These are phyloP conservation scores for Thalassiosira exigua DNA, from an alignment of 352 stramenopile genomes.

Conservation along the genomic window DNA sequence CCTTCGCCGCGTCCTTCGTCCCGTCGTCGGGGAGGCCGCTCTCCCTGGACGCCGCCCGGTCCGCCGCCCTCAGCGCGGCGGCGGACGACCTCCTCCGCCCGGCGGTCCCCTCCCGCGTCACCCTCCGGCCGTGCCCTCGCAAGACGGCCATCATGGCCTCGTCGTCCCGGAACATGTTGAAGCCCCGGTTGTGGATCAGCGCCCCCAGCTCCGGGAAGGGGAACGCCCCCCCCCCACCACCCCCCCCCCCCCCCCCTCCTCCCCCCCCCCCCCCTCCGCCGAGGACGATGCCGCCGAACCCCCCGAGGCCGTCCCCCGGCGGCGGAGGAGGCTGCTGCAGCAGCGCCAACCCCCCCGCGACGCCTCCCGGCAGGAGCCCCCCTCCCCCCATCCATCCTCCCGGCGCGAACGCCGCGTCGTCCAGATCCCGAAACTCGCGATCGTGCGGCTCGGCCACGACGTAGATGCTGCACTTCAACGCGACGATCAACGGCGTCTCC, in stretches of 20 bases:
- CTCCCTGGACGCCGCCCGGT: neutral
- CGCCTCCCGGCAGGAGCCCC: neutral
- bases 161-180: slow-evolving; percentile 40
- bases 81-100: neutral
- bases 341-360: slow-evolving; percentile 3
- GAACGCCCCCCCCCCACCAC: slow-evolving; percentile 6
- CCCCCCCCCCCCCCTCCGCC: slow-evolving; percentile 20
- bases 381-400: neutral
- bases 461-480: slow-evolving; percentile 77
- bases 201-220: slow-evolving; percentile 22
- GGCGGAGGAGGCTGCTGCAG: neutral
- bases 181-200: slow-evolving; percentile 26
- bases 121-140: slow-evolving; percentile 32
- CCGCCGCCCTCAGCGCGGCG: neutral
- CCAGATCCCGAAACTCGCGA: no score
- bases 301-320: slow-evolving; percentile 19
- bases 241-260: slow-evolving; percentile 13
- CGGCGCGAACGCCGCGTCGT: neutral
- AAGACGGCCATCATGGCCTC: slow-evolving; percentile 41
- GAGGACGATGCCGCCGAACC: slow-evolving; percentile 26
- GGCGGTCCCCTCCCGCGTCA: slow-evolving; percentile 5
- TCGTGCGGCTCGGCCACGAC: slow-evolving; percentile 53
- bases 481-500: slow-evolving; percentile 78
- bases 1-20: neutral
- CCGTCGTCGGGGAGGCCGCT: neutral